Conservation (phyloP, 2,329 filamentous ascomycete species). For the Fusarium sp. region DNA sequence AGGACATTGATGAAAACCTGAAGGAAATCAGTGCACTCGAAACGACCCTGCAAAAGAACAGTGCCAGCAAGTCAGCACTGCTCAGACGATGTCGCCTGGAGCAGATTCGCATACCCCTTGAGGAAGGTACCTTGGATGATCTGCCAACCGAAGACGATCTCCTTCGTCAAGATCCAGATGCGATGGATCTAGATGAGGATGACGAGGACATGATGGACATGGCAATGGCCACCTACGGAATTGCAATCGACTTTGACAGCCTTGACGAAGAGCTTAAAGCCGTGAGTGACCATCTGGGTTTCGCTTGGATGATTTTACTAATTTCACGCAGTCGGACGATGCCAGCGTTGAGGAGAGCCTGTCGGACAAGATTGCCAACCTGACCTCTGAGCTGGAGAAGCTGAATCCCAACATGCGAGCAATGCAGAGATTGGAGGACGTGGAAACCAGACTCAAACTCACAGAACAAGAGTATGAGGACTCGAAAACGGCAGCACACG, state of each 20-base stretch:
- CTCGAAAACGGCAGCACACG: constrained; percentile 79
- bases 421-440: constrained; percentile 88
- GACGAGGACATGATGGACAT: constrained; percentile 71
- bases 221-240: constrained; percentile 88
- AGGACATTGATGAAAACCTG: constrained; percentile 79
- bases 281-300: constrained; percentile 59
- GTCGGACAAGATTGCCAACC: constrained; percentile 78
- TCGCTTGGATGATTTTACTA: constrained; percentile 35
- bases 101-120: constrained; percentile 87
- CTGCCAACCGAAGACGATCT: constrained; percentile 89
- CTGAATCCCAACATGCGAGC: constrained; percentile 97
- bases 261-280: constrained; percentile 86
- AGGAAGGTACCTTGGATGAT: constrained; percentile 81
- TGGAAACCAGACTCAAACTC: constrained; percentile 83
- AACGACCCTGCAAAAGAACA: constrained; percentile 86
- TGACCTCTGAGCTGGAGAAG: constrained; percentile 88
- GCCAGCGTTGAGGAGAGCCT: constrained; percentile 80
- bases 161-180: constrained; percentile 81
- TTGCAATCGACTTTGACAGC: constrained; percentile 85
- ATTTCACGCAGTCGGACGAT: constrained; percentile 69
- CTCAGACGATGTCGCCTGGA: constrained; percentile 93
- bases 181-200: constrained; percentile 89
- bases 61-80: constrained; percentile 83
- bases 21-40: constrained; percentile 85
- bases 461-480: constrained; percentile 92